Evolutionary conservation across 352 stramenopile genomes (phyloP), one percentile per base, ranked within the genome.

Genomic region (Elongisporangium anandrum): DNA sequence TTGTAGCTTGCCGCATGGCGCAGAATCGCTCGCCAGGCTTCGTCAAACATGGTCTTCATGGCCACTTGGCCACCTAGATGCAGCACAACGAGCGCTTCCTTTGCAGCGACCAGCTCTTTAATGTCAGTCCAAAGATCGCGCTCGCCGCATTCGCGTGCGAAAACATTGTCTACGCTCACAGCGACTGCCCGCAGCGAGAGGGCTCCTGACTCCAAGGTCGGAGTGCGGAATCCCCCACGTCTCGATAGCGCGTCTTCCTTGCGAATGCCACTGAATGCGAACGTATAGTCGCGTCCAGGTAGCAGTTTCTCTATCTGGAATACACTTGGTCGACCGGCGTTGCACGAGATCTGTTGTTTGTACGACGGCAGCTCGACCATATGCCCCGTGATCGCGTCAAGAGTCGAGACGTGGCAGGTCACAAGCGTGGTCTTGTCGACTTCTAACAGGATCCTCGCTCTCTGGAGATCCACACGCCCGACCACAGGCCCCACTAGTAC

Each of bases 11-110:
- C 66, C n/a, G 65, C 70, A 8, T 88, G 68, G 4, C 77, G 75
- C 45, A 89, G 57, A 19, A 94, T 60, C n/a, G 91, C 48, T 13
- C 75, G 57, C 56, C 74, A 88, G 2, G 71, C 77, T 53, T 85
- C 77, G 54, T 92, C 79, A 47, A 94, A 94, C 68, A 84, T 79
- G n/a, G 55, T 56, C 54, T 77, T 52, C 71, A 94, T 79, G 9
- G 62, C 62, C 1, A 94, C 81, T 60, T 94, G 85, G 0, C 82
- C 85, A 2, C 82, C 85, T 13, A 92, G 63, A 61, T 94, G 80
- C 13, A 94, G 20, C 5, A 92, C 68, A 7, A 81, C 56, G 13
- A 87, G 70, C 2, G 70, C 58, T 9, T 59, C 49, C 4, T 68
- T 57, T 1, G 54, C 54, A 24, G 73, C 69, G 2, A 91, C 68